Conservation (phyloP, 176 grass and related monocot species). For the Panicum miliaceum region DNA sequence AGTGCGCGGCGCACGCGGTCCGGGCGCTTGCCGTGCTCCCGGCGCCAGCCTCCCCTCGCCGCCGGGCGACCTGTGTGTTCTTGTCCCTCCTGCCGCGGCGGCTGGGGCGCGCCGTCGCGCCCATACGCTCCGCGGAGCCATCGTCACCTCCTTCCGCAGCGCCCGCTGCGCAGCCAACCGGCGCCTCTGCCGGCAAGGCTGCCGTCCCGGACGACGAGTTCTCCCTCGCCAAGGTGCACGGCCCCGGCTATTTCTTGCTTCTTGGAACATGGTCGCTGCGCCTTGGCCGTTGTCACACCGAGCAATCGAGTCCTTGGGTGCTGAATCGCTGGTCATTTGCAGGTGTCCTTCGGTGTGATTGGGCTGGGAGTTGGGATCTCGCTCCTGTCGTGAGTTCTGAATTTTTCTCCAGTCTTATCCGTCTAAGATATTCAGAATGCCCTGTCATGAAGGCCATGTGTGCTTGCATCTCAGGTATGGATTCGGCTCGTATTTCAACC, state of each 20-base stretch:
- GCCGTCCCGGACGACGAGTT: slow-evolving; percentile 75
- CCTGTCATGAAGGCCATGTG: slow-evolving; percentile 19
- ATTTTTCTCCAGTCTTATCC: neutral
- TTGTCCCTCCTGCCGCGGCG: neutral
- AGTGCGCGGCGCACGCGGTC: slow-evolving; percentile 36
- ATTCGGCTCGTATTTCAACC: slow-evolving; percentile 93
- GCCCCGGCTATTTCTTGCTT: slow-evolving; percentile 11
- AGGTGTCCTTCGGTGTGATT: slow-evolving; percentile 95
- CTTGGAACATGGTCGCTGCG: neutral
- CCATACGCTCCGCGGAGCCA: slow-evolving; percentile 58
- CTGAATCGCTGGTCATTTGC: neutral
- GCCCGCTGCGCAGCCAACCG: slow-evolving; percentile 31
- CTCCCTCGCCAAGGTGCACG: slow-evolving; percentile 73
- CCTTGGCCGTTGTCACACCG: neutral
- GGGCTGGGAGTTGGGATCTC: slow-evolving; percentile 71
- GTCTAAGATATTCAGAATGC: neutral
- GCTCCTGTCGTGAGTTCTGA: slow-evolving; percentile 82
- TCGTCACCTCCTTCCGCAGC: slow-evolving; percentile 43
- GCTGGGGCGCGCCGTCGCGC: slow-evolving; percentile 24
- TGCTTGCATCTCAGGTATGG: slow-evolving; percentile 70
- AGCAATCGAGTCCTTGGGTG: neutral
- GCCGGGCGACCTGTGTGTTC: neutral
- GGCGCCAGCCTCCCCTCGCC: slow-evolving; percentile 12
- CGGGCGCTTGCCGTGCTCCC: slow-evolving; percentile 48
- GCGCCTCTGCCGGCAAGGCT: slow-evolving; percentile 48